Base-by-base conservation (phyloP, 1,139 yeast species). In the Geotrichum phurueaensis region DNA sequence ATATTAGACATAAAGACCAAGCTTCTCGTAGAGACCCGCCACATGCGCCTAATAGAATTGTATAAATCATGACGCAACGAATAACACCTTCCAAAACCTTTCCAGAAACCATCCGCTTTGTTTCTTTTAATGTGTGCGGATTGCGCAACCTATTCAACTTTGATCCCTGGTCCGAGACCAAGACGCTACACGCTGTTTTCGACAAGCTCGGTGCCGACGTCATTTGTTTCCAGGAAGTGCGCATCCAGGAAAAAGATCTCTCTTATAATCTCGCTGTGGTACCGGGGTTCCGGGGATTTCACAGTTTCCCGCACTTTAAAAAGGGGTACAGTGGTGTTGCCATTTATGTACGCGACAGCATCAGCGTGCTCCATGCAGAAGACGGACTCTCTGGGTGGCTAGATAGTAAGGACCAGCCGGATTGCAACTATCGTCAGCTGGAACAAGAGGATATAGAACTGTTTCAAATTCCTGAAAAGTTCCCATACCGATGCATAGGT, bases 271-370 rank as follows among this genome's bases (percentile, higher is more conserved):
- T 89, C 68, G 94, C 87, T 0, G 78, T 81, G 60, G 74, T 89
- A 0, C 75, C 78, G 0, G 82, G 84, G 1, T 92, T 79, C 68
- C 75, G 79, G 39, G 80, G 89, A 0, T 94, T 84, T 67, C 82
- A 91, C 48, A 79, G 95, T 0, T 75, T 90, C 23, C 96, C 97
- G 0, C 71, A 54, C 10, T 62, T 54, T 45, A 74, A 72, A 57
- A 87, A 85, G 70, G 98, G 98, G 0, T 94, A 94, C 71, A 84
- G 95, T 63, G 99, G 99, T 0, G 98, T 94, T 1, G 96, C 92
- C 0, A 81, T 94, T 1, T 92, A 89, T 73, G 83, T 92, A 2
- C 76, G 91, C 27, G 63, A 65, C 70, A 64, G n/a, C 65, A 80
- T 45, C 68, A 79, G 80, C 1, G 89, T 90, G 0, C 62, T 81